These are phyloP conservation scores for Ganoderma resinaceum DNA, from an alignment of 1,284 basidiomycete species.

Conservation along the genomic window DNA sequence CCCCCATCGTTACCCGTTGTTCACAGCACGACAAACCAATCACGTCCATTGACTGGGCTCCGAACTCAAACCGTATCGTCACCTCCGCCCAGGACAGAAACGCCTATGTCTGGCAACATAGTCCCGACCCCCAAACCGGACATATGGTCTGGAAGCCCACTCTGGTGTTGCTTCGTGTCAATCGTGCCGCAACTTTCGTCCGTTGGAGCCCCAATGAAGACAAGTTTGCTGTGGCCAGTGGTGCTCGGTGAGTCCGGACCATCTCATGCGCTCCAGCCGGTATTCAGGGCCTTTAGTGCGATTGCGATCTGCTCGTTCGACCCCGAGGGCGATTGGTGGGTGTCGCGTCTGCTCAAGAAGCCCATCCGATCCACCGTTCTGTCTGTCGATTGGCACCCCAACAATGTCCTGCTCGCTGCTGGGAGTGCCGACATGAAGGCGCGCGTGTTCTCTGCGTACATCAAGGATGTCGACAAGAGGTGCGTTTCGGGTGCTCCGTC, in stretches of 20 bases:
- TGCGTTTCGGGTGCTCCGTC: conserved; percentile 41
- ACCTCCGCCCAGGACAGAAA: conserved; percentile 99
- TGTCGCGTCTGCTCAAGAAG: conserved; percentile 97
- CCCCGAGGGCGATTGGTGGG: conserved; percentile 99
- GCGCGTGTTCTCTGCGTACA: conserved; percentile 91
- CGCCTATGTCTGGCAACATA: conserved; percentile 97
- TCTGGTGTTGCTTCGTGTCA: conserved; percentile 94
- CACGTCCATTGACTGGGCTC: conserved; percentile 99
- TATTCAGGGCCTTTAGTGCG: conserved; percentile 56
- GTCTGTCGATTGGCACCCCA: conserved; percentile 97
- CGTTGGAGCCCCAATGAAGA: conserved; percentile 98
- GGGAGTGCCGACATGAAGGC: conserved; percentile 97
- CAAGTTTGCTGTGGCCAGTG: conserved; percentile 98
- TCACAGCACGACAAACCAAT: conserved; percentile 97
- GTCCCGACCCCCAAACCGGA: conserved; percentile 74
- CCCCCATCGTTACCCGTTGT: not conserved
- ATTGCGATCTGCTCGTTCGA: conserved; percentile 97
- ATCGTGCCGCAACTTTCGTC: conserved; percentile 94
- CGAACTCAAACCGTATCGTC: conserved; percentile 95
- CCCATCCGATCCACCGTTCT: conserved; percentile 84
- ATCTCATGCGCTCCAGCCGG: not conserved
- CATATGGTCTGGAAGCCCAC: conserved; percentile 92
- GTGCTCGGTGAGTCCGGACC: conserved; percentile 75
- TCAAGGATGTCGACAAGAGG: conserved; percentile 98
- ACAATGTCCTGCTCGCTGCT: conserved; percentile 90